Evolutionary conservation across 768 basidiomycete genomes (phyloP), one percentile per base, ranked within the genome.

Genomic region (Suillus placidus): DNA sequence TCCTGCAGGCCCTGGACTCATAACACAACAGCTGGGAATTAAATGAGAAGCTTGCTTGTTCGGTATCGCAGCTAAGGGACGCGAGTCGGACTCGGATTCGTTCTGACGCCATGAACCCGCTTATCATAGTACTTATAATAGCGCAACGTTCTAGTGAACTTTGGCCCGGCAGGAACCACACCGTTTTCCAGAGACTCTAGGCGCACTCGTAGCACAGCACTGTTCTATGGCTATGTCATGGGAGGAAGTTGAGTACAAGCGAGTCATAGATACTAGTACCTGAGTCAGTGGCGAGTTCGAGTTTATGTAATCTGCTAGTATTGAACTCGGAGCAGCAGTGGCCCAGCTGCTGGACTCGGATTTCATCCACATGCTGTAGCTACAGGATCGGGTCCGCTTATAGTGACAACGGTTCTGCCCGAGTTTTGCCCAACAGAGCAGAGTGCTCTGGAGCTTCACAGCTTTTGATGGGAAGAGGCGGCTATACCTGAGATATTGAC

Each of bases 111-210:
- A 55, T 55, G 54, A 13, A 42, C 38, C 58, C 38, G 58, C 42
- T 42, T 42, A 38, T n/a, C n/a, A n/a, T 30, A 12, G 26, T 60
- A 34, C 54, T 60, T 43, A 60, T 60, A 60, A 43, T 37, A 30
- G 40, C 12, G 40, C 18, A 32, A 42, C 58, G 40, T 30, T 40
- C 26, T 18, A 40, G 38, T 60, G 37, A 18, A 10, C 6, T 13
- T 55, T 16, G 26, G 30, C 8, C 3, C 51, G 30, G 14, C 51
- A 49, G 23, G 47, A 26, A 26, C 23, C 23, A 52, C 0, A 18
- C 8, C 16, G 30, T 18, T 30, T 18, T 32, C 51, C 3, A 16
- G 26, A 52, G 51, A 52, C 14, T 51, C 23, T 14, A 1, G 18
- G 30, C 9, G 10, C 30, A 10, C 1, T 34, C 20, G 6, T 34